Evolutionary conservation across 1,284 basidiomycete species (phyloP).

Genomic region (Tremellales sp.): DNA sequence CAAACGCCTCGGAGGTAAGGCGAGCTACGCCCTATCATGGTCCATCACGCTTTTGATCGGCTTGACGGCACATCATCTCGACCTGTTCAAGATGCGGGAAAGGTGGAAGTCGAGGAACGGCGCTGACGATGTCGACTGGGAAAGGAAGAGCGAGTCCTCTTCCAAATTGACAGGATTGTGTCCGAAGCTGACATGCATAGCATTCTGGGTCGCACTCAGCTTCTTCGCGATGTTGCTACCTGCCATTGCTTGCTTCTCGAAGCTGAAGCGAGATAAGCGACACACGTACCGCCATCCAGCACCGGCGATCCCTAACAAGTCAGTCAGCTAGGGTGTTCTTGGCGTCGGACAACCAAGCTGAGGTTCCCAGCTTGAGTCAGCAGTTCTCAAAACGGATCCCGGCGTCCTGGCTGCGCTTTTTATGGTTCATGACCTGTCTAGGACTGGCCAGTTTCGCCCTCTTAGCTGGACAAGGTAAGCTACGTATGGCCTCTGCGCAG

Average conservation of each 20-base stretch:
- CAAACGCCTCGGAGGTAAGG: conserved; percentile 50
- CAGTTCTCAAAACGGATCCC: conserved; percentile 52
- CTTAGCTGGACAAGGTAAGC: conserved; percentile 54
- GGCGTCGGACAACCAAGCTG: not conserved
- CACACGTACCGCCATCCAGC: conserved; percentile 41
- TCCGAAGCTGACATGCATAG: conserved; percentile 14
- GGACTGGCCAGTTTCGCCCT: conserved; percentile 54
- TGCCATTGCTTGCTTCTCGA: conserved; percentile 51
- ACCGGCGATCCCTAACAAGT: conserved; percentile 32
- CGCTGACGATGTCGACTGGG: conserved; percentile 52
- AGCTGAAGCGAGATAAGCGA: conserved; percentile 46
- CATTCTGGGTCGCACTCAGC: conserved; percentile 55
- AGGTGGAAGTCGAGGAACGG: conserved; percentile 24
- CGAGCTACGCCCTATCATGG: conserved; percentile 55
- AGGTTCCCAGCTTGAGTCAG: conserved; percentile 50
- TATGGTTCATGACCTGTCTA: conserved; percentile 57
- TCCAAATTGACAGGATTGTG: not conserved
- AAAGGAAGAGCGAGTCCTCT: conserved; percentile 52
- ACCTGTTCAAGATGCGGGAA: conserved; percentile 45
- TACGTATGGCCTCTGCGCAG: not conserved
- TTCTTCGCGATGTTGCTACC: conserved; percentile 57
- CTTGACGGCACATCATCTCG: conserved; percentile 50
- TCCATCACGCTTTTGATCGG: conserved; percentile 49
- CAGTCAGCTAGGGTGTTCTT: conserved; percentile 4
- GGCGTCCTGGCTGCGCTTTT: conserved; percentile 54